A percentile compares a stretch with the other conserved stretches of the same genome.
These are phyloP conservation scores for Nelumbo lutea DNA, from an alignment of 164 flowering plant genomes.

Conservation along the genomic window DNA sequence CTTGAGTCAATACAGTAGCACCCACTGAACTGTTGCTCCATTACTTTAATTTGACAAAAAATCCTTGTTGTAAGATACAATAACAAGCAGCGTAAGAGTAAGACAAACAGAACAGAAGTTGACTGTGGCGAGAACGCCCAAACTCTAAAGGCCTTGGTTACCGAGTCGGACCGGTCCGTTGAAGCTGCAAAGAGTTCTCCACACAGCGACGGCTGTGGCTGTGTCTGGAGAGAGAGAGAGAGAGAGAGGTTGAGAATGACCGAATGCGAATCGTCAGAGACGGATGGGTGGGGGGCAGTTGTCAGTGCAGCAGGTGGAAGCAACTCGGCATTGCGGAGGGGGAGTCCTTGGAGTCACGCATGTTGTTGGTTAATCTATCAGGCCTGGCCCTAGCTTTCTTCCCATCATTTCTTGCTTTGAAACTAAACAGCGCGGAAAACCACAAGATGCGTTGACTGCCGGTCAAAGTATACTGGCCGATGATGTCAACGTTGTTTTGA, in stretches of 20 bases:
- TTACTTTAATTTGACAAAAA: too few species aligned
- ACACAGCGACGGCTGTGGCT: not conserved
- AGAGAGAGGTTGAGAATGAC: not conserved
- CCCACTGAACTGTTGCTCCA: slow-evolving; percentile 17
- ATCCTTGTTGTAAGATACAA: not conserved
- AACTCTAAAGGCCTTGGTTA: not conserved
- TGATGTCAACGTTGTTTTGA: slow-evolving; percentile 1
- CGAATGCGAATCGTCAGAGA: not conserved
- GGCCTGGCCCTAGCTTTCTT: too few species aligned
- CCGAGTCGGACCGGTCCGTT: not conserved
- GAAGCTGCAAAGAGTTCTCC: too few species aligned
- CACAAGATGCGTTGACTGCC: slow-evolving; percentile 13
- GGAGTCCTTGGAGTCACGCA: too few species aligned
- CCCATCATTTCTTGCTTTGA: not conserved
- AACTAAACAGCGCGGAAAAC: slow-evolving; percentile 11
- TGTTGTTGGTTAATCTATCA: not conserved
- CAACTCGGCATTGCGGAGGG: too few species aligned
- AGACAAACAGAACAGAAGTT: not conserved
- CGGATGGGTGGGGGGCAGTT: too few species aligned
- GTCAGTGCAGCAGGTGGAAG: too few species aligned
- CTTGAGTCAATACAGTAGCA: slow-evolving; percentile 38
- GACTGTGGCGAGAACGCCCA: too few species aligned
- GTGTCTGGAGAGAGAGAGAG: not conserved
- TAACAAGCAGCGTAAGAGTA: not conserved
- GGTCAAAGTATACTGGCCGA: slow-evolving; percentile 4